Evolutionary conservation across 2,329 filamentous ascomycete species (phyloP), one percentile per base, ranked within the genome.

Genomic region (Colletotrichum chrysophilum): DNA sequence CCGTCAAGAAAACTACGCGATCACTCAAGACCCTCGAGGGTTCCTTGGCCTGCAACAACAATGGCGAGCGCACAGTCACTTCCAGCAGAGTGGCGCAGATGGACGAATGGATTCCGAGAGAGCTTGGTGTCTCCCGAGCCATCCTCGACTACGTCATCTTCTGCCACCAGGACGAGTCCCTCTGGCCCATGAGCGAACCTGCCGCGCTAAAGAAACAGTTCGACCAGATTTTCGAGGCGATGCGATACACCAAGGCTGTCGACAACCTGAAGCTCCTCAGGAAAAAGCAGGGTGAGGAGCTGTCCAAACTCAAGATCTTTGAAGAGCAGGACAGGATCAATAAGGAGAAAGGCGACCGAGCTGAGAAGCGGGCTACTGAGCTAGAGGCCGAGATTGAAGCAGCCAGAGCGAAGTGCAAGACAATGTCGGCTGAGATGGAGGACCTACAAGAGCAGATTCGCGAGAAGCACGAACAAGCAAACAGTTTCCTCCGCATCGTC

Each of bases 171-270:
- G 97, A 99, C 83, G 97, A 99, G 79, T 98, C 96, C 30, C 86
- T 98, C 32, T 99, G 97, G 97, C 97, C 97, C 0, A 93, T 99
- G 89, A 97, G 95, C 82, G 95, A 98, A 80, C 95, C 97, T 0
- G 88, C 91, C 0, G 92, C 91, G 1, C 88, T 99, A 66, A 99
- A 99, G 85, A 97, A 97, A 84, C 94, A 93, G 68, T 99, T 99
- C 76, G 97, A 99, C 82, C 95, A 98, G 82, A 99, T 99, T 13
- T 99, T 99, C 79, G 97, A 98, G 85, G 97, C 97, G 2, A 89
- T 95, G 85, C 98, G 98, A 83, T 99, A 98, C 84, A 98, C 96
- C 38, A 98, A 98, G 81, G 97, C 96, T 21, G 98, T 99, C 76
- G 96, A 98, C 61, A 98, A 98, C 83, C 94, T 99, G 82, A 98